Conservation (phyloP, 2,329 filamentous ascomycete genomes). For the Emmonsiellopsis sp. region DNA sequence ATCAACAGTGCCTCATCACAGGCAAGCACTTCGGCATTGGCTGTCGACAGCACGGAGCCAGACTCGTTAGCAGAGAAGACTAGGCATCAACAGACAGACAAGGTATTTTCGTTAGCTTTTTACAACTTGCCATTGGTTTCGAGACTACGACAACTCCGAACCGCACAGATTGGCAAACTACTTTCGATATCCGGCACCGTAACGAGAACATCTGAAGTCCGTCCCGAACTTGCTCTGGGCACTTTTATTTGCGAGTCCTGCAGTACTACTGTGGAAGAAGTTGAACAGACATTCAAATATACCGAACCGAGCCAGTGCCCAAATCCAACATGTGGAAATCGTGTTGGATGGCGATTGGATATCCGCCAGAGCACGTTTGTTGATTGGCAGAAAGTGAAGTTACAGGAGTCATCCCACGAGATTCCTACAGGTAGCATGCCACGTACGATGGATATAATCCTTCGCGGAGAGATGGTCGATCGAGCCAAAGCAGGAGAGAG, state of each 20-base stretch:
- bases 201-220: slow-evolving; percentile 91
- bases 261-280: slow-evolving; percentile 72
- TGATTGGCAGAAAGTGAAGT: slow-evolving; percentile 97
- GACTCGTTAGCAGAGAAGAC: slow-evolving; percentile 59
- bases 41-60: slow-evolving; percentile 47
- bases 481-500: slow-evolving; percentile 95
- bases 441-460: slow-evolving; percentile 90
- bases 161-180: slow-evolving; percentile 81
- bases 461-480: slow-evolving; percentile 95
- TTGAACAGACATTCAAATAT: slow-evolving; percentile 96
- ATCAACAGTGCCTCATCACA: slow-evolving; percentile 60
- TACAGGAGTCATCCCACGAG: slow-evolving; percentile 96
- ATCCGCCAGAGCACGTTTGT: slow-evolving; percentile 96
- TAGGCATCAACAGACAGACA: slow-evolving; percentile 90
- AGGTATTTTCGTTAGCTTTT: slow-evolving; percentile 85
- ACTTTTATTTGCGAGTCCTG: slow-evolving; percentile 90
- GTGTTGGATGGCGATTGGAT: slow-evolving; percentile 89
- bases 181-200: slow-evolving; percentile 95
- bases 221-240: slow-evolving; percentile 82
- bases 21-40: slow-evolving; percentile 54
- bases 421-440: slow-evolving; percentile 99
- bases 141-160: slow-evolving; percentile 74
- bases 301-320: slow-evolving; percentile 95
- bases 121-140: slow-evolving; percentile 88
- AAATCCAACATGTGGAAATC: slow-evolving; percentile 77